Evolutionary conservation across 495 filamentous ascomycete species (phyloP), one percentile per base, ranked within the genome.

Genomic region (Sporormia fimetaria): DNA sequence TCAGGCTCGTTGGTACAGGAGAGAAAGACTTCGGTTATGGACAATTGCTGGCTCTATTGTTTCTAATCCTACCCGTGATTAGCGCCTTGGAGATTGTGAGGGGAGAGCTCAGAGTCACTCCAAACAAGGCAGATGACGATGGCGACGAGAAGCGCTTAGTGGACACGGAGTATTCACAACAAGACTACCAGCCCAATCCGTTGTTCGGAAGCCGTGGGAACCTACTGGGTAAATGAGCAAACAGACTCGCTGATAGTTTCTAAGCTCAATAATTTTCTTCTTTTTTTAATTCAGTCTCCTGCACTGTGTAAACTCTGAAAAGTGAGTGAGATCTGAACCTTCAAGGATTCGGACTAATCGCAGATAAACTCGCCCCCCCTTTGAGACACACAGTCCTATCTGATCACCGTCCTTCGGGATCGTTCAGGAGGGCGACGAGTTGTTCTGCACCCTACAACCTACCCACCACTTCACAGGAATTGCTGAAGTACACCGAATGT

Each of bases 11-110:
- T 16, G 71, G 73, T 32, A 27, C 53, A 1, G 66, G 65, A 7
- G 73, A 77, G 60, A 66, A 62, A 49, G 59, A 63, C 12, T 77
- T 71, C 70, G 68, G 67, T 27, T 77, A 74, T 44, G 73, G 73
- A 1, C 71, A 74, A 57, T 45, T 74, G 41, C 51, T 77, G 6
- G 62, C 65, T 0, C 42, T 77, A 31, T 57, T 74, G 24, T 62
- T 77, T 53, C 46, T 77, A 32, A 40, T 69, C 3, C 43, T 77
- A 42, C 73, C 73, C 10, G 42, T 75, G 10, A 62, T 75, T 26
- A 69, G 66, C 0, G 61, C 63, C 0, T 52, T 75, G 21, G 73
- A 77, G 57, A 71, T 75, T 33, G 50, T 69, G 32, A 48, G 73
- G 4, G 73, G 71, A 28, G 68, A 73, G 50, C 58, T 68, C 26